Evolutionary conservation across 2,329 filamentous ascomycete species (phyloP), one percentile per base, ranked within the genome.

Genomic region (Pyricularia pennisetigena): DNA sequence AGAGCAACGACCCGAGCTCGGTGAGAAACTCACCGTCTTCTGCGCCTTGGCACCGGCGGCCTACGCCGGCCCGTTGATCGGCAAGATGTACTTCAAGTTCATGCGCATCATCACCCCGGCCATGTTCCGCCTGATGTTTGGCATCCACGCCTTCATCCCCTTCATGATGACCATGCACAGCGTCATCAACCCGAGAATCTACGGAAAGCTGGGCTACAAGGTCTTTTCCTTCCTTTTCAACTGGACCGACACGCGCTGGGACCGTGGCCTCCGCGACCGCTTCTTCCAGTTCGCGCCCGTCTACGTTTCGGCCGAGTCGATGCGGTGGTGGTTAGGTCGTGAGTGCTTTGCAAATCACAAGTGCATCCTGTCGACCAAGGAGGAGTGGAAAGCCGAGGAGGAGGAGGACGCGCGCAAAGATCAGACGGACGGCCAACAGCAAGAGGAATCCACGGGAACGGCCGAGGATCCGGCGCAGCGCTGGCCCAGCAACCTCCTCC

Each of bases 221-320:
- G 92, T 97, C 3, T 97, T 97, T 73, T 90, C 89, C 0, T 97
- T 94, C 74, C 81, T 98, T 0, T 97, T 98, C 77, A 85, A 90
- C 75, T 98, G 94, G 94, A 88, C 86, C 0, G 94, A 98, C 75
- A 80, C 78, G 10, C 86, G 92, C 8, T 97, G 94, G 94, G 94
- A 97, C 71, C 86, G 88, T 9, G 92, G 84, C 7, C 79, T 97
- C 16, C 84, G 91, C 69, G 81, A 92, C 75, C 88, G 94, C 61
- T 90, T 96, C 85, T 97, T 98, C 76, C 92, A 95, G 74, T 97
- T 97, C 72, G 88, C 93, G 0, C 94, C 94, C 0, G 92, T 97
- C 0, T 97, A 96, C 74, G 92, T 97, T 66, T 93, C 89, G 72
- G 86, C 92, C 0, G 93, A 97, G 79, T 90, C 88, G 69, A 97